Evolutionary conservation across 441 rosid genomes (phyloP).

Genomic region (Gossypium laxum): DNA sequence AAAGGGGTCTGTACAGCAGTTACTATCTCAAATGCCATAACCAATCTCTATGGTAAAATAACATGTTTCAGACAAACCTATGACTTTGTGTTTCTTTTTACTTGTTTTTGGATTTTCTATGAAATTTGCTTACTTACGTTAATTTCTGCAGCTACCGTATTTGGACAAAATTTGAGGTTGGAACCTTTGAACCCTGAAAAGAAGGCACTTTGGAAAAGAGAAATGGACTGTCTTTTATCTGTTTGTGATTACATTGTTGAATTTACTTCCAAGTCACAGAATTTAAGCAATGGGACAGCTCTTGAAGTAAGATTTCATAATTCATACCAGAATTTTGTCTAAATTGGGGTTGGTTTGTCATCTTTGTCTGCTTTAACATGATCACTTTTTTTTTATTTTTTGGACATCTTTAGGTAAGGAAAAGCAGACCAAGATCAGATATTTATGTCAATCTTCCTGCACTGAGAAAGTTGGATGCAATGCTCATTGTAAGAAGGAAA

Average conservation of each 20-base stretch:
- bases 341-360: background rate
- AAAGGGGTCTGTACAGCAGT: conserved; percentile 58
- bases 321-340: background rate
- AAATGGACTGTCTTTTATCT: conserved; percentile 53
- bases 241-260: conserved; percentile 51
- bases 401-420: conserved; percentile 35
- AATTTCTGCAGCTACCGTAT: conserved; percentile 41
- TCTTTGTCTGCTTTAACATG: background rate
- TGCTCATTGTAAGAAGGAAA: conserved; percentile 38
- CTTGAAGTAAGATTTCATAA: conserved; percentile 34
- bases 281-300: conserved; percentile 32
- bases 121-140: background rate
- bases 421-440: conserved; percentile 47
- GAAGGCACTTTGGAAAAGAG: conserved; percentile 54
- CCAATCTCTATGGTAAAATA: conserved; percentile 53
- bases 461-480: conserved; percentile 45
- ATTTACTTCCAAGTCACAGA: conserved; percentile 34
- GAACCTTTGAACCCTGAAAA: conserved; percentile 48
- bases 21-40: conserved; percentile 57
- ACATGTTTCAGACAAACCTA: background rate
- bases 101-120: background rate
- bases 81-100: background rate
- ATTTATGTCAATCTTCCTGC: conserved; percentile 56
- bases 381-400: background rate
- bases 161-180: conserved; percentile 50